Evolutionary conservation across 2,329 filamentous ascomycete genomes (phyloP), one percentile per base, ranked within the genome.

Genomic region (Trichoderma sp.): DNA sequence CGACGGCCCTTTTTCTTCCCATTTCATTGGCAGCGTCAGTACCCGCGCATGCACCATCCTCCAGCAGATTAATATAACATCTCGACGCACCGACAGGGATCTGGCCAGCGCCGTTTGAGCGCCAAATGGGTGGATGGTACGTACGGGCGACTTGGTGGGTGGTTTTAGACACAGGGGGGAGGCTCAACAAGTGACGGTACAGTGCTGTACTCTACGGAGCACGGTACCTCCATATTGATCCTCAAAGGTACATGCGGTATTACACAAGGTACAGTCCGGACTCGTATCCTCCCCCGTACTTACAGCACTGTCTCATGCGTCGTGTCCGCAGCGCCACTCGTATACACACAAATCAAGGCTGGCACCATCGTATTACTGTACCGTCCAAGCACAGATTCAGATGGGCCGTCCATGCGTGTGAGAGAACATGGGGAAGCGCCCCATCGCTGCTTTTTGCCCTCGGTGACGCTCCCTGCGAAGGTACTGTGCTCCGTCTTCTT

Each of bases 51-150:
- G 56, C 25, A 42, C 35, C 6, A 27, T 25, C 22, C 15, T 42
- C 35, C 1, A 8, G 2, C n/a, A 37, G 42, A 19, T 39, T 27
- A 29, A 42, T 12, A 13, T 42, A n/a, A 29, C 15, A 39, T 54
- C n/a, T 54, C 59, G 59, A 63, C 59, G 59, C 59, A 32, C 35
- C 34, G 60, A 64, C 50, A 64, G 60, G 60, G 60, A 39, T 52
- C 19, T n/a, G 15, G 29, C 25, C n/a, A 25, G 29, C 27, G 37
- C 10, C 42, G n/a, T 19, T 42, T 48, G 57, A 32, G 42, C 42
- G 13, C 42, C 42, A 48, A 45, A 10, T 27, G 57, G 37, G 42
- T 59, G 27, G 35, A 53, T 39, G 54, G 32, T 34, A 35, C 34
- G 58, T 15, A 50, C 53, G 35, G 42, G 42, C 42, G n/a, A 45